phyloP scores from a whole-genome alignment of 2,329 filamentous ascomycete genomes.

The Sporothrix schenckii region DNA sequence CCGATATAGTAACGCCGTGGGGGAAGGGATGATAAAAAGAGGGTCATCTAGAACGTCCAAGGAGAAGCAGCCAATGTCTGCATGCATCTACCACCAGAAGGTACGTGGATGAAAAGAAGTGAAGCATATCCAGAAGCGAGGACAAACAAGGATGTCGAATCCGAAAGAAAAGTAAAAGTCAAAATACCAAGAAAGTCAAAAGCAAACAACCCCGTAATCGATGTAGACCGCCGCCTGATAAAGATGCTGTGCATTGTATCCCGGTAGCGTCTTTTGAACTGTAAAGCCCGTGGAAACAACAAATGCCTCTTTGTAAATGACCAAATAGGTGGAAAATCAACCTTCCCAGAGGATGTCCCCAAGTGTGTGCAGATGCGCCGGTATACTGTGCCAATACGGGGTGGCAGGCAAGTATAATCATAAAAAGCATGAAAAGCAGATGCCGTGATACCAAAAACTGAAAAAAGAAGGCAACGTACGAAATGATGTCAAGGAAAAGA shows the following conservation, averaged over 20 bases:
- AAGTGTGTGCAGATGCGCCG: constrained; percentile 18
- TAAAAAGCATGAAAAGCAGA: constrained; percentile 16
- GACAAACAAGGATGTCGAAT: background rate
- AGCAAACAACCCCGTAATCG: background rate
- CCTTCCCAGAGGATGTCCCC: constrained; percentile 24
- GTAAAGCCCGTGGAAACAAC: background rate
- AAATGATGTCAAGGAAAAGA: background rate
- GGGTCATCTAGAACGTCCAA: background rate
- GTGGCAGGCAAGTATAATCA: background rate
- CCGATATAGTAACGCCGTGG: background rate
- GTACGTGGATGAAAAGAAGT: constrained; percentile 4
- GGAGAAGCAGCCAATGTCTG: background rate
- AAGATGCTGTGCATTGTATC: constrained; percentile 5
- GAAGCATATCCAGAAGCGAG: background rate
- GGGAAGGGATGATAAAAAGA: background rate
- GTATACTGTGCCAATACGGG: constrained; percentile 15
- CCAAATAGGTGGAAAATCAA: background rate
- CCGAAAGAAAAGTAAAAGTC: background rate
- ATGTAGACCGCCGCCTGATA: constrained; percentile 2
- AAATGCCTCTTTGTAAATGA: constrained; percentile 29
- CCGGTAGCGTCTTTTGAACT: constrained; percentile 19
- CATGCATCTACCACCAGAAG: background rate
- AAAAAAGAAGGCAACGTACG: background rate
- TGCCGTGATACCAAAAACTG: background rate
- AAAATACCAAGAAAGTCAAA: background rate